Evolutionary conservation across 805 yeast species (phyloP), one percentile per base, ranked within the genome.

Genomic region (Pichia nanzhaoensis): DNA sequence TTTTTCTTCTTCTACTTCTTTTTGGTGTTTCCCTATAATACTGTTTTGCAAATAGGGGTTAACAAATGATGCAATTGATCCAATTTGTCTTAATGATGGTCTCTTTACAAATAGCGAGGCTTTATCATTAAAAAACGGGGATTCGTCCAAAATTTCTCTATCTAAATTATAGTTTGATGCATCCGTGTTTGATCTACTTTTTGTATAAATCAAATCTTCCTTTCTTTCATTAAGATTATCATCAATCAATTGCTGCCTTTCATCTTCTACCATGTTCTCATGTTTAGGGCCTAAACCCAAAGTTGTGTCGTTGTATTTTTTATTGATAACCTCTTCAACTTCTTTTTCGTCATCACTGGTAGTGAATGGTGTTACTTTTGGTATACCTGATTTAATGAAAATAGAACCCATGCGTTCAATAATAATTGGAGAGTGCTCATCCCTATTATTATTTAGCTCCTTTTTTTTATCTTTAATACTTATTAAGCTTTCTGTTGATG

Each of bases 361-460:
- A 13, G 39, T 42, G 24, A 44, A 51, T 18, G 46, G 39, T 33
- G 48, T 19, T 3, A 48, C 50, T 37, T 41, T 48, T 8, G 32
- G 19, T 33, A 41, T 45, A 7, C 53, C 51, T n/a, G 51, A 44
- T 30, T 51, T 51, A 5, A 51, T 51, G 38, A 51, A 46, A 19
- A 51, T 42, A 3, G 51, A 46, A n/a, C 50, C 51, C 3, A 37
- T 48, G 18, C 51, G 41, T 41, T 51, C 54, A 19, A 51, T 41
- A 9, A 12, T 21, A 5, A 32, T n/a, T 10, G 37, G 33, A 10
- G 47, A 35, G 13, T 13, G 16, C n/a, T 28, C 39, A 10, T 32
- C 13, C 2, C 36, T 8, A 21, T 12, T 20, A 19, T 10, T 4
- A n/a, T 21, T 14, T 13, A 14, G 20, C n/a, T n/a, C 32, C 27